These are phyloP conservation scores for Phlyctochytrium bullatum DNA, from an alignment of 192 early-diverging fungal genomes.

Conservation along the genomic window DNA sequence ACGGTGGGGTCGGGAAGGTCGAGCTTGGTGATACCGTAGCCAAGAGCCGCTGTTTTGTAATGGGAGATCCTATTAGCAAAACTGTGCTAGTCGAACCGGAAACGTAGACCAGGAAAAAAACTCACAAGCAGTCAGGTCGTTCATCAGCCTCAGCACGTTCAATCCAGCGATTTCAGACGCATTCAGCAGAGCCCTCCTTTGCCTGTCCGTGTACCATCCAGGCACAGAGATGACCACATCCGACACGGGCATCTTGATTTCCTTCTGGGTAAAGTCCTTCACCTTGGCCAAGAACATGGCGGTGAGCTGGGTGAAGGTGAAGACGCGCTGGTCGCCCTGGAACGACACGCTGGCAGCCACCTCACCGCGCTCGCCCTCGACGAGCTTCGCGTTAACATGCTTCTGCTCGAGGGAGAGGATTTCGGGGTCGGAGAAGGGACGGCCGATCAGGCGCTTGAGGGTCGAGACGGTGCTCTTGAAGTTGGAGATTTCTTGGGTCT, in stretches of 20 bases:
- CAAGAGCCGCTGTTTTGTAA: slow-evolving; percentile 67
- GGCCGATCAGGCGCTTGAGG: slow-evolving; percentile 90
- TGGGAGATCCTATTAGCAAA: not conserved
- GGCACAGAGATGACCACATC: slow-evolving; percentile 95
- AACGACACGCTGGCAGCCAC: slow-evolving; percentile 79
- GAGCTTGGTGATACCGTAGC: slow-evolving; percentile 96
- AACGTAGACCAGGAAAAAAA: slow-evolving; percentile 14
- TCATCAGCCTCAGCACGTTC: slow-evolving; percentile 87
- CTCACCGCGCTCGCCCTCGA: slow-evolving; percentile 71
- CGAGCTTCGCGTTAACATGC: slow-evolving; percentile 79
- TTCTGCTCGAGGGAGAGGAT: slow-evolving; percentile 77
- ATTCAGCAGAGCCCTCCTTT: slow-evolving; percentile 84
- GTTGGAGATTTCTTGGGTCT: slow-evolving; percentile 90
- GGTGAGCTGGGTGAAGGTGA: slow-evolving; percentile 84
- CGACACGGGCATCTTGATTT: slow-evolving; percentile 80
- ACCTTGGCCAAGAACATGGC: slow-evolving; percentile 95
- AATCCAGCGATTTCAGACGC: slow-evolving; percentile 85
- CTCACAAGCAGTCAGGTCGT: slow-evolving; percentile 81
- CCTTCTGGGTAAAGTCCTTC: slow-evolving; percentile 80
- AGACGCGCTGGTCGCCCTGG: slow-evolving; percentile 70
- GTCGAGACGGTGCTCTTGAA: slow-evolving; percentile 92
- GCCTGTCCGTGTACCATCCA: slow-evolving; percentile 91
- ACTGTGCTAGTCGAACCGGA: not conserved
- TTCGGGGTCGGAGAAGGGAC: slow-evolving; percentile 81
- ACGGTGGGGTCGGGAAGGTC: slow-evolving; percentile 81